Percentiles rank a stretch among this genome's conserved stretches.
phyloP scores from a whole-genome alignment of 176 grass and related monocot species.

The Aegilops sharonensis region DNA sequence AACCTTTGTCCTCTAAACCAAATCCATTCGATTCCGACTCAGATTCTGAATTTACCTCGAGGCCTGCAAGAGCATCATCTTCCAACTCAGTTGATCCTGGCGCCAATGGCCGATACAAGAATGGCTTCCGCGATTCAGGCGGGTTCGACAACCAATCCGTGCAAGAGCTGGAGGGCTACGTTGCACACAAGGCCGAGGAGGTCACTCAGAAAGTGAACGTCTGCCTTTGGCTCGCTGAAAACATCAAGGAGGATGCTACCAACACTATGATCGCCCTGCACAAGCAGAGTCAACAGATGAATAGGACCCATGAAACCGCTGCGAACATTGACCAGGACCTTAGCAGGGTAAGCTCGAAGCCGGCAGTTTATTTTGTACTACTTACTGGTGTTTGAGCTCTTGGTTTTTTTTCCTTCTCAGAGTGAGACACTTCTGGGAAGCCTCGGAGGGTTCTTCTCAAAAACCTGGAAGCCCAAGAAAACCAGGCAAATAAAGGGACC shows the following conservation, averaged over 20 bases:
- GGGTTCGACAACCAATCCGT: slow-evolving; percentile 29
- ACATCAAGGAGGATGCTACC: slow-evolving; percentile 42
- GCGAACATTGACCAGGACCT: slow-evolving; percentile 38
- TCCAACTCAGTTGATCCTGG: slow-evolving; percentile 12
- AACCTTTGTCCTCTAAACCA: background rate
- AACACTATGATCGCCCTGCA: slow-evolving; percentile 37
- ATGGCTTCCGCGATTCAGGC: slow-evolving; percentile 28
- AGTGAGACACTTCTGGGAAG: slow-evolving; percentile 38
- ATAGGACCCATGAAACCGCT: slow-evolving; percentile 26
- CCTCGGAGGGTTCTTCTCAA: slow-evolving; percentile 43
- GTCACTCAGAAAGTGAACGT: slow-evolving; percentile 29
- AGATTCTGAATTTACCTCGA: slow-evolving; percentile 13
- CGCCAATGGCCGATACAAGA: slow-evolving; percentile 18
- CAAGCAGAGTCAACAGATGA: slow-evolving; percentile 36
- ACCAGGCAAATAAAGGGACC: slow-evolving; percentile 40
- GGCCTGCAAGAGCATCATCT: slow-evolving; percentile 11
- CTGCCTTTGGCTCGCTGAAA: slow-evolving; percentile 39
- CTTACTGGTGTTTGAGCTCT: background rate
- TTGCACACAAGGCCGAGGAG: slow-evolving; percentile 34
- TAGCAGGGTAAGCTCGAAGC: slow-evolving; percentile 33
- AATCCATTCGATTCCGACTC: slow-evolving; percentile 26
- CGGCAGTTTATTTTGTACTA: background rate
- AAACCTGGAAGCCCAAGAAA: slow-evolving; percentile 48
- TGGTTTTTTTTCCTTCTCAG: background rate
- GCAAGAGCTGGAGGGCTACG: slow-evolving; percentile 35